Evolutionary conservation across 192 early-diverging fungal genomes (phyloP), one percentile per base, ranked within the genome.

Genomic region (Linnemannia exigua): DNA sequence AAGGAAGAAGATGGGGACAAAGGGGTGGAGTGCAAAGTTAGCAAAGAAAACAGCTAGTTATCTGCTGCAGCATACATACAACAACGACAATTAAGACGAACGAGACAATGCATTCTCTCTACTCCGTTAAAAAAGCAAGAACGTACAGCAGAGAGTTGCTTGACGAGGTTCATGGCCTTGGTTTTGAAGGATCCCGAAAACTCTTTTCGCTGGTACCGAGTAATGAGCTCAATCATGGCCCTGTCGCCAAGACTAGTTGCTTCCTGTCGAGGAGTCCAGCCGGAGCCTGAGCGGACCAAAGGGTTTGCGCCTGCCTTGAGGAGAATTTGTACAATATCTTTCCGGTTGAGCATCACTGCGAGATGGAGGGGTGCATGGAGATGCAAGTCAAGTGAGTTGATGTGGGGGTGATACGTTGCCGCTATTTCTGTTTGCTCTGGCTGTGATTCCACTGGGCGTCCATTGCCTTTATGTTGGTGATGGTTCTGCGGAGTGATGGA

Each of bases 261-360:
- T 31, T 86, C 84, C 63, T 86, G 84, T 33, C 84, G 38, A 35
- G 84, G 74, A 0, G 84, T 86, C 84, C 84, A 86, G 0, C 84
- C 84, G 22, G 84, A 76, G 1, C 84, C 84, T 3, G 84, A 86
- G n/a, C 84, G 84, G 41, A 52, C 74, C 58, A 86, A 16, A 5
- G 84, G 84, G 66, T 86, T 86, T 7, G 84, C 84, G 11, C 84
- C 84, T 0, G 84, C 84, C 7, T 86, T 58, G 15, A 86, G 70
- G 1, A 86, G 75, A 28, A 86, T 41, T 3, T 12, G 5, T 50
- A 86, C 78, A 36, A 78, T 74, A 1, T 86, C 84, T 48, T 80
- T 86, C 36, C 84, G 84, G 17, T 77, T 73, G 8, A 86, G 75
- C 84, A 86, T 86, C n/a, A 86, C 79, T 19, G 84, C 84, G 15